Evolutionary conservation across 208 protist genomes (phyloP).

Genomic region (Phytomonas sp.): DNA sequence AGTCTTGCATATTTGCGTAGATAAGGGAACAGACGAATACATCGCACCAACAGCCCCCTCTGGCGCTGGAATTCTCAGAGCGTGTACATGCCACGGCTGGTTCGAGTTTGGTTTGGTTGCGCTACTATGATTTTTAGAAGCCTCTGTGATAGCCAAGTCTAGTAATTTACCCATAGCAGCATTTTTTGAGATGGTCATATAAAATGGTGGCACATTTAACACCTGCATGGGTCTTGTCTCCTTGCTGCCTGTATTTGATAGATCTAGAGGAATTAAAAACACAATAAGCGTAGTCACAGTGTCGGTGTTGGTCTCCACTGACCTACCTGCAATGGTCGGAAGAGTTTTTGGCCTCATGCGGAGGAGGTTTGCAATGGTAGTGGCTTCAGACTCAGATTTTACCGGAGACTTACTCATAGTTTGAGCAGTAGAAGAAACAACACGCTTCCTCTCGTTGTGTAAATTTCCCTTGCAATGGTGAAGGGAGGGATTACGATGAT

Average conservation of each 20-base stretch:
- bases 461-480: constrained; percentile 34
- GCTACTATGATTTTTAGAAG: constrained; percentile 19
- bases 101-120: not conserved
- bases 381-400: not conserved
- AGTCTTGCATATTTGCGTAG: constrained; percentile 32
- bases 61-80: constrained; percentile 30
- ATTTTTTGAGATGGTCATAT: constrained; percentile 49
- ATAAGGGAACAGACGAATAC: constrained; percentile 39
- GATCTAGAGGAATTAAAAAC: constrained; percentile 21
- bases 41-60: constrained; percentile 18
- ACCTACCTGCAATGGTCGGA: constrained; percentile 51
- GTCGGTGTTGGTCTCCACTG: constrained; percentile 33
- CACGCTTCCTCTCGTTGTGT: not conserved
- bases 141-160: constrained; percentile 55
- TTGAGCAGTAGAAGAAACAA: not conserved
- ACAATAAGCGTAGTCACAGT: constrained; percentile 58
- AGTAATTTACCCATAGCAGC: constrained; percentile 47
- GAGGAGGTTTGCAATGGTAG: constrained; percentile 26
- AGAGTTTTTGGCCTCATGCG: constrained; percentile 36
- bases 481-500: constrained; percentile 46
- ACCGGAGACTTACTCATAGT: not conserved
- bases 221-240: constrained; percentile 14
- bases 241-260: not conserved
- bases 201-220: constrained; percentile 52
- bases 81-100: constrained; percentile 38